Base-by-base conservation (phyloP, 1,284 basidiomycete genomes). In the Laetiporus sulphureus region DNA sequence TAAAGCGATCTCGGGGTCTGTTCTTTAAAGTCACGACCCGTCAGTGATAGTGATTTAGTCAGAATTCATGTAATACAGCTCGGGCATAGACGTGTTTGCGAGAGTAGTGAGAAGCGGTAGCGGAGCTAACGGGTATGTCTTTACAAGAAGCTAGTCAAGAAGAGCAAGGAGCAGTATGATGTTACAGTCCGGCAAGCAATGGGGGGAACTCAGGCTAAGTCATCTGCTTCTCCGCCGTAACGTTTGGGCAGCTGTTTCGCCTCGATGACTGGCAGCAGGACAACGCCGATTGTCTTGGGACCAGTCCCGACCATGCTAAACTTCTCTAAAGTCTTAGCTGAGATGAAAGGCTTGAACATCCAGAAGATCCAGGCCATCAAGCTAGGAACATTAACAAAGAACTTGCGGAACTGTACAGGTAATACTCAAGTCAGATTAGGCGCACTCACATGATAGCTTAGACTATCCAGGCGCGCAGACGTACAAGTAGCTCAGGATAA, bases 341-440 rank as follows among this genome's bases (percentile, higher is more conserved):
- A 74, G 10, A 89, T 59, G 48, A 89, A 57, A 0, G 84, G 72
- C 57, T 82, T 88, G 69, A 88, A 87, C n/a, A 77, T 54, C 83
- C 83, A 87, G 65, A 86, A 89, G 45, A 89, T 71, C 84, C 84
- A 89, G 25, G 77, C 73, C 50, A 87, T 67, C 45, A 83, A 57
- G 2, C 73, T 72, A 0, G 86, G 85, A 12, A 89, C 83, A 53
- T 86, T 86, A 54, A 89, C 69, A 55, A 89, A 88, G 65, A 80
- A 85, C 58, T 89, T 89, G 57, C 72, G 72, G 49, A 74, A 72
- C 81, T 85, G 50, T n/a, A 27, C 11, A 33, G 40, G 36, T 33
- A 21, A 11, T 15, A 30, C 37, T 31, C n/a, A n/a, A n/a, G 15
- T 18, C 24, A 21, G 22, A 22, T 13, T 19, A 19, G 16, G 27